These are phyloP conservation scores for Pulveroboletus ravenelii DNA, from an alignment of 768 basidiomycete species.

Conservation along the genomic window DNA sequence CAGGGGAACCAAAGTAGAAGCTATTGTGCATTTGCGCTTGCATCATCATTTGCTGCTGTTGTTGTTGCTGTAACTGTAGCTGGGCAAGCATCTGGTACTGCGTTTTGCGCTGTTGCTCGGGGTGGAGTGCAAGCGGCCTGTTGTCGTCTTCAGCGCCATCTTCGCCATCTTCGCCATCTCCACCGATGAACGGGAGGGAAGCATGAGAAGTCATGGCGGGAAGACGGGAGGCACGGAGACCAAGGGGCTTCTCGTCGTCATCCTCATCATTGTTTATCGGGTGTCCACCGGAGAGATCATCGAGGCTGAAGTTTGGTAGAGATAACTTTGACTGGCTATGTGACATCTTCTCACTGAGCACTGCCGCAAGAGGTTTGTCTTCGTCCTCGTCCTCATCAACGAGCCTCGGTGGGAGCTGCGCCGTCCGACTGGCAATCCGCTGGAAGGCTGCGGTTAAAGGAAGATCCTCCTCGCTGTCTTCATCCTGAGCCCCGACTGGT, in stretches of 20 bases:
- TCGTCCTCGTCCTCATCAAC: conserved; percentile 49
- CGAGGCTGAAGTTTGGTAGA: conserved; percentile 42
- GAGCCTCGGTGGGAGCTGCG: conserved; percentile 20
- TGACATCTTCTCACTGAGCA: conserved; percentile 46
- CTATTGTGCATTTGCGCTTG: conserved; percentile 71
- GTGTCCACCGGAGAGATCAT: conserved; percentile 22
- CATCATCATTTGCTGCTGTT: conserved; percentile 67
- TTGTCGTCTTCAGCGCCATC: conserved; percentile 62
- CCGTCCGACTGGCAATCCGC: conserved; percentile 47
- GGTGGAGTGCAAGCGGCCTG: conserved; percentile 65
- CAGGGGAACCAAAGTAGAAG: conserved; percentile 65
- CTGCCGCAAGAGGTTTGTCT: conserved; percentile 58
- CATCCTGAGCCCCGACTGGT: conserved; percentile 25
- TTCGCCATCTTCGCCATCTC: conserved; percentile 40
- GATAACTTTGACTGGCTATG: conserved; percentile 42
- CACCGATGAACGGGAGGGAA: conserved; percentile 27
- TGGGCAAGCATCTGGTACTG: conserved; percentile 40
- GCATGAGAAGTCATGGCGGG: conserved; percentile 23
- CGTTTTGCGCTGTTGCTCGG: conserved; percentile 76
- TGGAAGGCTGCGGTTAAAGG: conserved; percentile 65
- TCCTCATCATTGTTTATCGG: conserved; percentile 46
- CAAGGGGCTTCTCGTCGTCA: conserved; percentile 71
- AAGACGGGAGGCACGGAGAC: conserved; percentile 54
- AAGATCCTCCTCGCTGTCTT: conserved; percentile 75
- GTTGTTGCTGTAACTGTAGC: conserved; percentile 30